Evolutionary conservation across 2,329 filamentous ascomycete genomes (phyloP).

Genomic region (Stachybotrys chlorohalonatus): DNA sequence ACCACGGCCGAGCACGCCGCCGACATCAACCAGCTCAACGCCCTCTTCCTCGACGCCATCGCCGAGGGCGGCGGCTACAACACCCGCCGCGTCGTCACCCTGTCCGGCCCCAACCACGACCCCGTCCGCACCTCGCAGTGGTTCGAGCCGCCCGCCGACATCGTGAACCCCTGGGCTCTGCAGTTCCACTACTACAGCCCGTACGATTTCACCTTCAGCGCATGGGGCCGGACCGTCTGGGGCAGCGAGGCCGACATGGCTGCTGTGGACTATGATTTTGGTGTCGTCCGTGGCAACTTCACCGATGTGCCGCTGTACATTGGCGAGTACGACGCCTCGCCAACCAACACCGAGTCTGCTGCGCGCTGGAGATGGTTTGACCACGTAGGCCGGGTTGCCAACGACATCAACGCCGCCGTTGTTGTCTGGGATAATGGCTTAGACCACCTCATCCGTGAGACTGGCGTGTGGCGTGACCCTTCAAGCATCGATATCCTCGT

Average conservation of each 20-base stretch:
- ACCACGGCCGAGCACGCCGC: slow-evolving; percentile 39
- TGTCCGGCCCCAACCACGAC: slow-evolving; percentile 43
- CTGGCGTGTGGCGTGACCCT: slow-evolving; percentile 40
- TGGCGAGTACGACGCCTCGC: slow-evolving; percentile 47
- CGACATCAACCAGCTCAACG: slow-evolving; percentile 45
- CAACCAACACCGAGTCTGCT: slow-evolving; percentile 40
- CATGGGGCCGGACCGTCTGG: slow-evolving; percentile 54
- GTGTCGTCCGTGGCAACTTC: slow-evolving; percentile 43
- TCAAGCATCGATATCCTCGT: slow-evolving; percentile 37
- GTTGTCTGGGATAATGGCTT: slow-evolving; percentile 52
- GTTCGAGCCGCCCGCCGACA: slow-evolving; percentile 39
- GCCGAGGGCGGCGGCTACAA: slow-evolving; percentile 47
- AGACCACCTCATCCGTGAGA: slow-evolving; percentile 42
- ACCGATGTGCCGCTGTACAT: slow-evolving; percentile 45
- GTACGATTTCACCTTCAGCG: slow-evolving; percentile 36
- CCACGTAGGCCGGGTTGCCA: slow-evolving; percentile 37
- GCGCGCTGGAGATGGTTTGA: slow-evolving; percentile 51
- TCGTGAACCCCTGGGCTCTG: slow-evolving; percentile 47
- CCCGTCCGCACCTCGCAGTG: slow-evolving; percentile 42
- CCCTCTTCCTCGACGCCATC: slow-evolving; percentile 45
- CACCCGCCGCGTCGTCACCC: slow-evolving; percentile 42
- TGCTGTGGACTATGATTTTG: slow-evolving; percentile 37
- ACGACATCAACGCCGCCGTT: slow-evolving; percentile 37
- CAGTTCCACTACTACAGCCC: slow-evolving; percentile 55
- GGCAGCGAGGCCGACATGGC: slow-evolving; percentile 45